Evolutionary conservation across 148 eudicot genomes (phyloP).

Genomic region (Amaranthus cruentus): DNA sequence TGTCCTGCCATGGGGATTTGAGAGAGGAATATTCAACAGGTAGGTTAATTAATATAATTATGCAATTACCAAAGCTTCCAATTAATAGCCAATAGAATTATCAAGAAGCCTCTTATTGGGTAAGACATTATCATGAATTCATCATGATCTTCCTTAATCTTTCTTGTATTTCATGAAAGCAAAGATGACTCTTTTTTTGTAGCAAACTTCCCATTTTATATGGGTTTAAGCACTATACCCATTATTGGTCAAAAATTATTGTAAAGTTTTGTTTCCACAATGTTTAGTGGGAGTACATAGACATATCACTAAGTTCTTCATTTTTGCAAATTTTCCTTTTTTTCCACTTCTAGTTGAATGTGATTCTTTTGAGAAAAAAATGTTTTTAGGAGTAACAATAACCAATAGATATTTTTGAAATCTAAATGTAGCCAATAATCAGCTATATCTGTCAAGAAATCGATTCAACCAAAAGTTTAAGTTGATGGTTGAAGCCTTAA

Average conservation of each 20-base stretch:
- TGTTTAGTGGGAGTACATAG: slow-evolving; percentile 1
- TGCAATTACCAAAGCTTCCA: neutral
- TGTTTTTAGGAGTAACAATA: too few relatives aligned
- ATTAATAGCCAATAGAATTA: slow-evolving; percentile 2
- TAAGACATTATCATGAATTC: neutral
- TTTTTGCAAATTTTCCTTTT: neutral
- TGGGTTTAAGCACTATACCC: neutral
- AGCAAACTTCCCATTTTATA: slow-evolving; percentile 8
- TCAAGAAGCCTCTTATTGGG: neutral
- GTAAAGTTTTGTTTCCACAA: neutral
- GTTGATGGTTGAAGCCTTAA: too few relatives aligned
- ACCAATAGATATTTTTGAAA: too few relatives aligned
- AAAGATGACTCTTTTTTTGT: neutral
- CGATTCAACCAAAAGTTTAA: too few relatives aligned
- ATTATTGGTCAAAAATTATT: neutral
- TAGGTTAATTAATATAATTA: neutral
- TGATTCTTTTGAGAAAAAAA: neutral
- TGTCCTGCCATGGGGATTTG: slow-evolving; percentile 37
- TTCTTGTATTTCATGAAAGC: neutral
- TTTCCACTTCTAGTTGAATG: neutral
- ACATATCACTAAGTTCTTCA: slow-evolving; percentile 6
- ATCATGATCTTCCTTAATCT: neutral
- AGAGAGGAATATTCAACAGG: neutral
- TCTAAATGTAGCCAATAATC: too few relatives aligned
- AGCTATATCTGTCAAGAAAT: too few relatives aligned